Percentiles rank a stretch among this genome's conserved stretches.
Evolutionary conservation across 192 early-diverging fungal genomes (phyloP).

Genomic region (Diversispora eburnea): DNA sequence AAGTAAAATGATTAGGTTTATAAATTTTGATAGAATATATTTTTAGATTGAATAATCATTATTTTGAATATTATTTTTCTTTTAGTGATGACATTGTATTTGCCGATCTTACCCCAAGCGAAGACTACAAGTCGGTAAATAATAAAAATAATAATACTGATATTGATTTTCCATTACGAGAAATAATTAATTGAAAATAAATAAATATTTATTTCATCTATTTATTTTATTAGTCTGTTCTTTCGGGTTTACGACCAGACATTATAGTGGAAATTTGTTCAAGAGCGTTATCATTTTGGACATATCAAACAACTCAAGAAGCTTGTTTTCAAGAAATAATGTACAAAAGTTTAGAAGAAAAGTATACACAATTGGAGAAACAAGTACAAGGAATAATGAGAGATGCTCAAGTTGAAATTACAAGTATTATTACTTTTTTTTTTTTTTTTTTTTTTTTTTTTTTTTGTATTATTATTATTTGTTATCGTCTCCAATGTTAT

Average conservation of each 20-base stretch:
- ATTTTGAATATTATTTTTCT: not conserved
- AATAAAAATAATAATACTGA: not conserved
- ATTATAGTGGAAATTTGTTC: constrained; percentile 63
- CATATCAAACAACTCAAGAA: constrained; percentile 64
- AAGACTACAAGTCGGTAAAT: constrained; percentile 61
- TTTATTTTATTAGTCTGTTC: constrained; percentile 46
- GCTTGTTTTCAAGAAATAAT: constrained; percentile 38
- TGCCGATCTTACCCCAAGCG: constrained; percentile 54
- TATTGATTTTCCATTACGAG: not conserved
- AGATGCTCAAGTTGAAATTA: constrained; percentile 35
- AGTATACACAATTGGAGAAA: constrained; percentile 32
- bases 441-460: no score
- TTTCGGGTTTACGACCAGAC: constrained; percentile 63
- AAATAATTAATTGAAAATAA: not conserved
- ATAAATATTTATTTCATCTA: no score
- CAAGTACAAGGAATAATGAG: constrained; percentile 34
- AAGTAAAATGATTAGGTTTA: no score
- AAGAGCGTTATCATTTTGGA: constrained; percentile 61
- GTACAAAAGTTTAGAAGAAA: constrained; percentile 39
- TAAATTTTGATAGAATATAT: no score
- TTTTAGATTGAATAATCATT: not conserved
- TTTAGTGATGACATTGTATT: constrained; percentile 55
- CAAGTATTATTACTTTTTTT: no score
- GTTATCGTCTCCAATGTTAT: not conserved
- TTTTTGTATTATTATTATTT: not conserved